Base-by-base conservation (phyloP, 805 yeast genomes). In the Yarrowia divulgata region DNA sequence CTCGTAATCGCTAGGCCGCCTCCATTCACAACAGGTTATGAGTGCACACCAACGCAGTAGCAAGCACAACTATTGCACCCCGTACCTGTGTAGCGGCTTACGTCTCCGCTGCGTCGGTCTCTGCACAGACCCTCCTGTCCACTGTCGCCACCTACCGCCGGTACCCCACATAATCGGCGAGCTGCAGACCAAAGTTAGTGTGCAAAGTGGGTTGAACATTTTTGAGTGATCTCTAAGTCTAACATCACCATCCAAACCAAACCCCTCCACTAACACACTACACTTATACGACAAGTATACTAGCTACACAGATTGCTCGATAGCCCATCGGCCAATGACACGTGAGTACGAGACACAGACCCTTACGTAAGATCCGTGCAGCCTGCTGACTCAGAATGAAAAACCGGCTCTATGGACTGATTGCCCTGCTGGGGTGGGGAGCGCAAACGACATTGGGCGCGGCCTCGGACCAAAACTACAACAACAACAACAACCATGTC, bases 371-470 rank as follows among this genome's bases (percentile, higher is more conserved):
- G 29, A 23, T 23, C 29, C 29, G 29, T 2, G 29, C 29, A 23
- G 29, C 29, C 18, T 40, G 23, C 62, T 55, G 16, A 57, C 63
- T 2, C 48, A 57, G 63, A 57, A 57, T 57, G 63, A 57, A 57
- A 57, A 57, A 57, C 63, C 48, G 37, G 40, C 64, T 57, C n/a
- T 57, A 29, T 29, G 64, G 49, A 57, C 49, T 57, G 23, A 29
- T 57, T 40, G 63, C 40, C 16, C 48, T 57, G 19, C 35, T 54
- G 18, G 18, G 19, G 13, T 54, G 60, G 60, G 60, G 60, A 37
- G 60, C 60, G 35, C 29, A 23, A 23, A 23, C 29, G 29, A 29
- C 54, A 4, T 14, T 48, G 18, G 54, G 37, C 35, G 54, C n/a
- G 7, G 12, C 49, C 19, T 14, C 16, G 14, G 12, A 19, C 49